Evolutionary conservation across 805 yeast genomes (phyloP).

Genomic region (Cyberlindnera japonica): DNA sequence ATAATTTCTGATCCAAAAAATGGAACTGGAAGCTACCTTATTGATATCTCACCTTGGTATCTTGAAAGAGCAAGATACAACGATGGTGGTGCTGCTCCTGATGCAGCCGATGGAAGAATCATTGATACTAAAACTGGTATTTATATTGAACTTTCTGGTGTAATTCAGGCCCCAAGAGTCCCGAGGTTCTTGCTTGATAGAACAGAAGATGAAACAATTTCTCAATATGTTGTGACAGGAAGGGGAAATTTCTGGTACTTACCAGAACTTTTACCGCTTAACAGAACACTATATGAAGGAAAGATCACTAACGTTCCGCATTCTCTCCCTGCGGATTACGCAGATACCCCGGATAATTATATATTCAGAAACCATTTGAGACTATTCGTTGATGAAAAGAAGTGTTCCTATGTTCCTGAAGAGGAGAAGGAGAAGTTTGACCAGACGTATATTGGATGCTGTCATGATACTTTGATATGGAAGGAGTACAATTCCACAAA

Average conservation of each 20-base stretch:
- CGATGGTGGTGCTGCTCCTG: conserved; percentile 42
- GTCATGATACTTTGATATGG: conserved; percentile 39
- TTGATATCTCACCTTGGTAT: conserved; percentile 49
- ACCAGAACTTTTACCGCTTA: conserved; percentile 50
- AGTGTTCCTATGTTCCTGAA: conserved; percentile 39
- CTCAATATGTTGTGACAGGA: conserved; percentile 34
- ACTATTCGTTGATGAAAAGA: conserved; percentile 34
- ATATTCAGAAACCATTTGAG: conserved; percentile 35
- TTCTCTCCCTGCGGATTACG: conserved; percentile 37
- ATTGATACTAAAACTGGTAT: conserved; percentile 58
- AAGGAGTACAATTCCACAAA: conserved; percentile 35
- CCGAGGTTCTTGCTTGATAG: conserved; percentile 14
- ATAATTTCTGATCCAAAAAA: conserved; percentile 42
- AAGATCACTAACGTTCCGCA: conserved; percentile 44
- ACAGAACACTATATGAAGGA: conserved; percentile 58
- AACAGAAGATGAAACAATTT: conserved; percentile 12
- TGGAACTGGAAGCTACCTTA: conserved; percentile 40
- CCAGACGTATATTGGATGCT: conserved; percentile 37
- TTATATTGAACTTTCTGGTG: conserved; percentile 57
- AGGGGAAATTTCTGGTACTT: conserved; percentile 44
- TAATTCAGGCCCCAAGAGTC: conserved; percentile 25
- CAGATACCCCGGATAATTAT: conserved; percentile 27
- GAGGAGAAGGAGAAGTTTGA: conserved; percentile 36
- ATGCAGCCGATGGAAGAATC: conserved; percentile 49
- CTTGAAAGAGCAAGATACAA: conserved; percentile 46